phyloP scores from a whole-genome alignment of 441 rosid species.

The Isatis lusitanica region DNA sequence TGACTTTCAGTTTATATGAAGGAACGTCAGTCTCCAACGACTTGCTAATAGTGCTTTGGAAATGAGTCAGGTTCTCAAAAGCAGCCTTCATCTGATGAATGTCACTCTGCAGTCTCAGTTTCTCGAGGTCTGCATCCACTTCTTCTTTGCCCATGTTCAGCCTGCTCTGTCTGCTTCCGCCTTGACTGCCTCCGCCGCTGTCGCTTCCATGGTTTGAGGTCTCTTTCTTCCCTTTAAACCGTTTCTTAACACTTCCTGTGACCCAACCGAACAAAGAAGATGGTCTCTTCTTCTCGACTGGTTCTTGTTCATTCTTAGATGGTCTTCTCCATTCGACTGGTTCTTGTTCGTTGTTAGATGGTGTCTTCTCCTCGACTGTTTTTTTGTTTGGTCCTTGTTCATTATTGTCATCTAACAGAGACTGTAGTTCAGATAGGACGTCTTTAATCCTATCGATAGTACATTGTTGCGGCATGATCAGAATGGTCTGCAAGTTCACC shows the following conservation, averaged over 20 bases:
- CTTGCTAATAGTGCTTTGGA: conserved; percentile 11
- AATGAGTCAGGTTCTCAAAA: conserved; percentile 24
- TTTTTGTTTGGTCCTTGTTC: not conserved
- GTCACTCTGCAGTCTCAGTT: conserved; percentile 17
- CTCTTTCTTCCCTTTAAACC: not conserved
- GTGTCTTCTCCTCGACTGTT: too few species aligned
- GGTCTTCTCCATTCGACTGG: not conserved
- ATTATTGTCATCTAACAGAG: not conserved
- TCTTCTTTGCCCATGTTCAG: not conserved
- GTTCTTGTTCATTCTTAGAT: not conserved
- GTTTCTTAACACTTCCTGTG: not conserved
- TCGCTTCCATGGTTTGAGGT: conserved; percentile 3
- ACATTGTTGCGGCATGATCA: conserved; percentile 15
- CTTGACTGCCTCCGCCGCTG: conserved; percentile 20
- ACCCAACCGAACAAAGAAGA: not conserved
- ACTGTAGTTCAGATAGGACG: not conserved
- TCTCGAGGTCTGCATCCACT: not conserved
- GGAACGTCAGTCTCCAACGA: not conserved
- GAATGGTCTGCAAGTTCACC: not conserved
- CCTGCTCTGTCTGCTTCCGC: conserved; percentile 3
- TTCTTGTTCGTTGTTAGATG: too few species aligned
- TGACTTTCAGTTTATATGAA: not conserved
- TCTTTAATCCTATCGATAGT: conserved; percentile 1
- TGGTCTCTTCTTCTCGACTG: not conserved
- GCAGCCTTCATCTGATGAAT: conserved; percentile 29